Base-by-base conservation (phyloP, 2,329 filamentous ascomycete species). In the Phialophora verrucosa region DNA sequence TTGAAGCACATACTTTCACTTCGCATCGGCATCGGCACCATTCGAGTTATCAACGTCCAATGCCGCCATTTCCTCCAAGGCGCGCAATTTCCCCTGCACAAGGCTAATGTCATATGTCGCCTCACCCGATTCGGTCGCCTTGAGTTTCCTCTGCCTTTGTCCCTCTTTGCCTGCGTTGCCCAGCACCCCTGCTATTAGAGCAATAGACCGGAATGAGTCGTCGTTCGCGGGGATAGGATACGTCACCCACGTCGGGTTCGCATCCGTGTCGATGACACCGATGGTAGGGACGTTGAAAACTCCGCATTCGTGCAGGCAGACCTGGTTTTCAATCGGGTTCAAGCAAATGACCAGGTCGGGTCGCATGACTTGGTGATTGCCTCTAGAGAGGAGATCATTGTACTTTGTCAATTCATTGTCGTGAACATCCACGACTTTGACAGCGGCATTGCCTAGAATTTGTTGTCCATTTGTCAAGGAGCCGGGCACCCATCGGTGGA, bases 151-250 rank as follows among this genome's bases (percentile, higher is more conserved):
- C 67, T 86, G 84, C 73, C 83, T 78, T 75, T 93, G 89, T 44
- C 95, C 95, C 60, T 86, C 83, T 80, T 96, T 83, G 10, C 91
- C 95, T 0, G 95, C 95, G 60, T 90, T 87, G 49, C 93, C 94
- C 44, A 99, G 84, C 1, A 95, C 89, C 61, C 93, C 93, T 3
- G 89, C 91, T 72, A 99, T 91, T 67, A 97, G 84, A 72, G 90
- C 87, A 58, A 93, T 86, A 70, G 90, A 89, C 67, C 95, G 90
- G 72, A 97, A 79, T 86, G 93, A 96, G 83, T 99, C 95, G 76
- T 99, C 95, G 78, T 99, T 99, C 59, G 92, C 92, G 1, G 95
- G 95, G 72, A 99, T 97, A 14, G 91, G 91, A 76, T 99, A 99
- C 3, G 95, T 98, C 59, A 98, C 93, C 87, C 91, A 94, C 0